A percentile compares a stretch with the other conserved stretches of the same genome.
Conservation (phyloP, 345 rosid species). For the Bruguiera sexangula region DNA sequence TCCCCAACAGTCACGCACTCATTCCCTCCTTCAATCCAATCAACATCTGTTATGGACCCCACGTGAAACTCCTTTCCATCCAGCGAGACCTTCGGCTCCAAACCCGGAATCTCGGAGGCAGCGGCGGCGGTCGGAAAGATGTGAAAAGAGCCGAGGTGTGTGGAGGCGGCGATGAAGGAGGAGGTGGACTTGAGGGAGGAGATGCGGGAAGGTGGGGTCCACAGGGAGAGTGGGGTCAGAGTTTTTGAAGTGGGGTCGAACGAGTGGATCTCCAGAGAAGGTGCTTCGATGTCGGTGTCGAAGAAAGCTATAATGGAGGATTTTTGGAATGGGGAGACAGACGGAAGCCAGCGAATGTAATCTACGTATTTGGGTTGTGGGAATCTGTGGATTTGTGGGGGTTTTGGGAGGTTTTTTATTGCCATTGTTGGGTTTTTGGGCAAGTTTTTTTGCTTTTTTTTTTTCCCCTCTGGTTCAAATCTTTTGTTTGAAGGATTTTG, state of each 20-base stretch:
- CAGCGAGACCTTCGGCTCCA: slow-evolving; percentile 34
- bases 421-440: slow-evolving; percentile 51
- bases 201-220: slow-evolving; percentile 60
- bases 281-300: slow-evolving; percentile 47
- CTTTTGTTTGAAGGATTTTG: no score
- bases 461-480: not conserved
- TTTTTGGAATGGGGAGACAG: slow-evolving; percentile 64
- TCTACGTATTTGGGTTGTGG: slow-evolving; percentile 63
- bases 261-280: slow-evolving; percentile 56
- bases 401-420: slow-evolving; percentile 19
- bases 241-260: slow-evolving; percentile 28
- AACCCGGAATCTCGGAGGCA: slow-evolving; percentile 25
- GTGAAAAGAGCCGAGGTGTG: slow-evolving; percentile 57
- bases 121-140: slow-evolving; percentile 26
- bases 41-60: slow-evolving; percentile 59
- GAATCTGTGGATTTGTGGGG: slow-evolving; percentile 39
- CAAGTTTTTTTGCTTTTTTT: not conserved
- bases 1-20: slow-evolving; percentile 67
- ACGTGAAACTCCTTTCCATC: slow-evolving; percentile 42
- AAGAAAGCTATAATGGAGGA: slow-evolving; percentile 46
- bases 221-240: slow-evolving; percentile 40
- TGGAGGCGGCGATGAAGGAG: slow-evolving; percentile 49
- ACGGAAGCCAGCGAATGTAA: slow-evolving; percentile 81
- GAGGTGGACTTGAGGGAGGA: slow-evolving; percentile 50
- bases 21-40: slow-evolving; percentile 53